These are phyloP conservation scores for Casuarina equisetifolia DNA, from an alignment of 306 rosid genomes.

Conservation along the genomic window DNA sequence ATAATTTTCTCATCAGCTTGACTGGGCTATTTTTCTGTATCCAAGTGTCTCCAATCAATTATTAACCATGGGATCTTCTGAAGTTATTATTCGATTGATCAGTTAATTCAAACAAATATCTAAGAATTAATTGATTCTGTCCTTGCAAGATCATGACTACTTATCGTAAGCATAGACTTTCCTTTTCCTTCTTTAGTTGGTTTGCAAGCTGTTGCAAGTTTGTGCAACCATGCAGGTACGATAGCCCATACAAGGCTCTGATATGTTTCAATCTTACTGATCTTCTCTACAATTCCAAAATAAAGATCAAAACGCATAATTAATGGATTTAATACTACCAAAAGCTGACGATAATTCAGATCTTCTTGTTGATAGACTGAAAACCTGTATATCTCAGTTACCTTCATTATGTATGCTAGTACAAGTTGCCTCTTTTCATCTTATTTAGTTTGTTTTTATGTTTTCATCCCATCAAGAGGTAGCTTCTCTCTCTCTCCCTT, in stretches of 20 bases:
- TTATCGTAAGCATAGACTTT: neutral
- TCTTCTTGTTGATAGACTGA: neutral
- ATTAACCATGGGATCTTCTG: neutral
- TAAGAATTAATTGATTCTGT: neutral
- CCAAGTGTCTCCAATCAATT: neutral
- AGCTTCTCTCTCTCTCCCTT: too few relatives aligned
- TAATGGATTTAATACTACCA: neutral
- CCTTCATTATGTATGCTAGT: neutral
- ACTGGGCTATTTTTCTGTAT: constrained; percentile 6
- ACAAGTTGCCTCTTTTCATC: too few relatives aligned
- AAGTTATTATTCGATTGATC: neutral
- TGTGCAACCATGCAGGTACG: neutral
- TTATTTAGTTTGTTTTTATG: too few relatives aligned
- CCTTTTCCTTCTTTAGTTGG: neutral
- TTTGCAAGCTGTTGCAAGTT: neutral
- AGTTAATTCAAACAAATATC: neutral
- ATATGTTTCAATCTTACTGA: too few relatives aligned
- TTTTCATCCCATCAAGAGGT: too few relatives aligned
- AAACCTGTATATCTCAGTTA: neutral
- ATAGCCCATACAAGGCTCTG: neutral
- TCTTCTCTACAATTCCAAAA: neutral
- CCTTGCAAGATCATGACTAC: neutral
- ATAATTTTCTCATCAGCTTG: neutral
- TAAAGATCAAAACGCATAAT: too few relatives aligned
- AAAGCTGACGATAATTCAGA: neutral